phyloP scores from a whole-genome alignment of 257 asterid genomes.

The Paraleonurus japonicus region DNA sequence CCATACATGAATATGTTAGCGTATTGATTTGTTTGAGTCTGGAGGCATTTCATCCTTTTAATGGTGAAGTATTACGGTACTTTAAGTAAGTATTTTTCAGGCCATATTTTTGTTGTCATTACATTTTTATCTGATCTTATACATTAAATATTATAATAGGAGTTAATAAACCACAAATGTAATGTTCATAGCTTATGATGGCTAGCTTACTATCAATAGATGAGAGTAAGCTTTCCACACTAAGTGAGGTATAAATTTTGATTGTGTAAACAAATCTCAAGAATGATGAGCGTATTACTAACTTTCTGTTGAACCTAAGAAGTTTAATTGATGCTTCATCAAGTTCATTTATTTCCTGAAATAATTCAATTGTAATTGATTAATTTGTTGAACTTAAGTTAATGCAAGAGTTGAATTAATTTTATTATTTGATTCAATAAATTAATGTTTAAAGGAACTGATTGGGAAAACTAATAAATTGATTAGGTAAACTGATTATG shows the following conservation, averaged over 20 bases:
- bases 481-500: not conserved
- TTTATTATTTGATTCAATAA: not conserved
- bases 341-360: not conserved
- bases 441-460: not conserved
- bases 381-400: not conserved
- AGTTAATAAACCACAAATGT: too few relatives aligned
- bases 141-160: too few relatives aligned
- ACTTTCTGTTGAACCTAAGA: not conserved
- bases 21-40: too few relatives aligned
- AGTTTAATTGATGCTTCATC: not conserved
- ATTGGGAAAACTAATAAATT: not conserved
- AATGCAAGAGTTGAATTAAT: not conserved
- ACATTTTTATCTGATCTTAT: too few relatives aligned
- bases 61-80: too few relatives aligned
- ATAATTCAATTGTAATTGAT: not conserved
- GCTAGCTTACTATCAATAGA: not conserved
- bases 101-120: too few relatives aligned
- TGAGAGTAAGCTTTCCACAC: not conserved
- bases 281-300: not conserved
- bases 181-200: too few relatives aligned
- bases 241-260: not conserved
- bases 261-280: not conserved
- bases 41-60: too few relatives aligned
- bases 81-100: too few relatives aligned
- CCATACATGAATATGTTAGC: too few relatives aligned